A percentile compares a stretch with the other conserved stretches of the same genome.
These are phyloP conservation scores for Puccinellia tenuiflora DNA, from an alignment of 176 grass and related monocot genomes.

Conservation along the genomic window DNA sequence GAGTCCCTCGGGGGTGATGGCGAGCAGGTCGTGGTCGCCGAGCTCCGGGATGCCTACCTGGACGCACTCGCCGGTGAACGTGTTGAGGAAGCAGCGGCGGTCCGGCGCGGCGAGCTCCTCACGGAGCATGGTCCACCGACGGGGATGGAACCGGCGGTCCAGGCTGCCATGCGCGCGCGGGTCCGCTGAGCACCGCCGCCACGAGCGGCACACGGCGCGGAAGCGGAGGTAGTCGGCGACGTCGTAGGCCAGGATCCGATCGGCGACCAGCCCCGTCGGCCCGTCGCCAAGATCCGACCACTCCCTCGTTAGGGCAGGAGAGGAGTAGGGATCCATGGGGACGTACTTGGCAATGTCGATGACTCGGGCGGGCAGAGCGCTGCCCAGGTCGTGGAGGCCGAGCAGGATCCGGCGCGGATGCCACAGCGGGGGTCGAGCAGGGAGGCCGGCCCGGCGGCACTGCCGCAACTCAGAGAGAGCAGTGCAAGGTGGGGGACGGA, in stretches of 20 bases:
- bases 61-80: background rate
- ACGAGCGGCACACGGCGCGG: background rate
- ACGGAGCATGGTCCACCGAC: background rate
- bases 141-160: background rate
- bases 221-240: background rate
- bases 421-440: no score
- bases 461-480: no score
- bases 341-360: no score
- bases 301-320: no score
- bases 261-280: background rate
- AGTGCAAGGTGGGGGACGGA: no score
- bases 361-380: no score
- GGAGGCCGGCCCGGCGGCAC: no score
- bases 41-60: background rate
- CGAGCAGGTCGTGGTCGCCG: background rate
- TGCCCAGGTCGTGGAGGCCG: no score
- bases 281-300: background rate
- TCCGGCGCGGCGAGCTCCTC: background rate
- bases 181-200: background rate
- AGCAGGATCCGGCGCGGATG: no score
- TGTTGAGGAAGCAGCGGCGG: background rate
- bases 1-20: background rate
- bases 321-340: no score
- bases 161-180: background rate
- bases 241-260: background rate